Conservation (phyloP, 2,329 filamentous ascomycete species). For the Venturia aucupariae region DNA sequence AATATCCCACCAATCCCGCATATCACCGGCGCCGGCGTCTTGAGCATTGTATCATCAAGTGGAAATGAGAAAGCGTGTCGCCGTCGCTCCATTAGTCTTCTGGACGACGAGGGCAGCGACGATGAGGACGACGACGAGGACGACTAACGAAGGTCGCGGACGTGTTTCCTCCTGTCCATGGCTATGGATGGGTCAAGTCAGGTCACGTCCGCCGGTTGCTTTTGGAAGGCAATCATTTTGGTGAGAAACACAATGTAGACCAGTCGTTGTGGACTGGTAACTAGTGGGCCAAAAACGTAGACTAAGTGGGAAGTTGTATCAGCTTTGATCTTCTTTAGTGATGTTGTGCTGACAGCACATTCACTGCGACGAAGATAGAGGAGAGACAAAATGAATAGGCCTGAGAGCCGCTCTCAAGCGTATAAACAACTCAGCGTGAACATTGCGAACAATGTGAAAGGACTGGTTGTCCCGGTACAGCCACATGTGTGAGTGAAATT, state of each 20-base stretch:
- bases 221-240: background rate
- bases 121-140: background rate
- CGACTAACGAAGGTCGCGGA: conserved; percentile 3
- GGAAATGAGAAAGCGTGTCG: background rate
- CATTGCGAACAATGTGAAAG: too few species aligned
- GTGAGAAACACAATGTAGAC: background rate
- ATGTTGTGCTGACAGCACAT: too few species aligned
- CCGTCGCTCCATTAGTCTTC: conserved; percentile 2
- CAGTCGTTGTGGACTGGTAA: background rate
- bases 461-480: too few species aligned
- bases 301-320: background rate
- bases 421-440: too few species aligned
- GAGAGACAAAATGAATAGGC: background rate
- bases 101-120: background rate
- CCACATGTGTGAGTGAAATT: too few species aligned
- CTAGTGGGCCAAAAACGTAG: background rate
- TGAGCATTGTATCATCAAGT: background rate
- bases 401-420: background rate
- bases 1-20: conserved; percentile 3
- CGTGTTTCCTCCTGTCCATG: conserved; percentile 11
- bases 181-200: conserved; percentile 1
- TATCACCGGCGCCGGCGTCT: conserved; percentile 6
- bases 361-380: background rate
- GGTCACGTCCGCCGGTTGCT: conserved; percentile 6
- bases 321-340: background rate